Evolutionary conservation across 805 yeast genomes (phyloP).

Genomic region (Nakazawaea ishiwadae): DNA sequence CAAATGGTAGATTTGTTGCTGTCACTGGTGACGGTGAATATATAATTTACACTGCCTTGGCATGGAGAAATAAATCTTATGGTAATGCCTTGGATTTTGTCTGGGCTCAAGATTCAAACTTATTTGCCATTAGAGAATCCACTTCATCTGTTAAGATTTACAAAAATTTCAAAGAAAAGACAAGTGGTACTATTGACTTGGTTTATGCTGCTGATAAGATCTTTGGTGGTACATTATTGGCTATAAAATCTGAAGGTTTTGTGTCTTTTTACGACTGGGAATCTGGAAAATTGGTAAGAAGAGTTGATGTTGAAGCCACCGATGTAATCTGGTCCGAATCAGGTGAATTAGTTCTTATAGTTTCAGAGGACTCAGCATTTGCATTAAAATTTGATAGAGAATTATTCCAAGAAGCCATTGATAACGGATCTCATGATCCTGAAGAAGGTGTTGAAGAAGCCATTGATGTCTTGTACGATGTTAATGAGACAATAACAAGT

Average conservation of each 20-base stretch:
- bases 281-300: conserved; percentile 73
- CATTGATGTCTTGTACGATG: conserved; percentile 79
- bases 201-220: conserved; percentile 74
- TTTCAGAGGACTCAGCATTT: conserved; percentile 68
- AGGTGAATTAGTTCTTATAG: conserved; percentile 81
- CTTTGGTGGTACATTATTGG: conserved; percentile 85
- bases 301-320: conserved; percentile 81
- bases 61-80: conserved; percentile 95
- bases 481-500: conserved; percentile 74
- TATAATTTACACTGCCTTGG: conserved; percentile 91
- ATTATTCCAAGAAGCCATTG: conserved; percentile 57
- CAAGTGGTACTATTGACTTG: conserved; percentile 58
- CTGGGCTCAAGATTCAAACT: conserved; percentile 90
- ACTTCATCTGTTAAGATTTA: conserved; percentile 60
- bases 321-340: conserved; percentile 91
- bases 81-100: conserved; percentile 89
- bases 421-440: conserved; percentile 52
- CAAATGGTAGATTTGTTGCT: conserved; percentile 95
- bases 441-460: conserved; percentile 89
- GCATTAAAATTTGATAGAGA: conserved; percentile 72
- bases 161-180: conserved; percentile 81
- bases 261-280: conserved; percentile 95
- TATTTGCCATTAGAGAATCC: conserved; percentile 78
- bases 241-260: conserved; percentile 79
- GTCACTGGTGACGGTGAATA: conserved; percentile 98